These are phyloP conservation scores for Phytophthora sojae DNA, from an alignment of 352 stramenopile genomes.

Conservation along the genomic window DNA sequence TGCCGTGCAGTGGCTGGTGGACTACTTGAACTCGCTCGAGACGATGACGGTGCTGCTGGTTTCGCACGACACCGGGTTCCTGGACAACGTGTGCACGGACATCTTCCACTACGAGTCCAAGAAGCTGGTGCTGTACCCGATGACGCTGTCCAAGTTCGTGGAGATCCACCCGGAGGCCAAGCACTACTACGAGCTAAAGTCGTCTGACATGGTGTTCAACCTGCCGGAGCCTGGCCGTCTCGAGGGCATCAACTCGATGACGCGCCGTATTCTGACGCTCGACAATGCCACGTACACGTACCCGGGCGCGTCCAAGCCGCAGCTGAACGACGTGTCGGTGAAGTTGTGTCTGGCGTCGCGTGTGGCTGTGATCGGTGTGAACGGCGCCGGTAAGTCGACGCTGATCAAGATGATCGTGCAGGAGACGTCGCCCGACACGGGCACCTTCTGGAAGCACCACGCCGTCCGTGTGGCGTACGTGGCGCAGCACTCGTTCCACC, in stretches of 20 bases:
- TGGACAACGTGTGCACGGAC: slow-evolving; percentile 97
- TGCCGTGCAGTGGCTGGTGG: slow-evolving; percentile 97
- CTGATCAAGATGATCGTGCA: slow-evolving; percentile 96
- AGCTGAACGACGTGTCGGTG: slow-evolving; percentile 93
- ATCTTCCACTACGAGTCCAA: slow-evolving; percentile 97
- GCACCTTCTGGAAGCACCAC: slow-evolving; percentile 86
- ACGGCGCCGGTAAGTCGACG: slow-evolving; percentile 98
- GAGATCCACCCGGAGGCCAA: slow-evolving; percentile 92
- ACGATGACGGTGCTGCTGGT: slow-evolving; percentile 97
- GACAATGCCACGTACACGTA: slow-evolving; percentile 91
- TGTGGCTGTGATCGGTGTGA: slow-evolving; percentile 96
- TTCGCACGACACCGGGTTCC: slow-evolving; percentile 96
- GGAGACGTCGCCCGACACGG: slow-evolving; percentile 78
- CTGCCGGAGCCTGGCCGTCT: slow-evolving; percentile 92
- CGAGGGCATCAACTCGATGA: slow-evolving; percentile 92
- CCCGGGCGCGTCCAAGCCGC: slow-evolving; percentile 84
- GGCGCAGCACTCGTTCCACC: slow-evolving; percentile 97
- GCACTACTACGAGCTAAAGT: slow-evolving; percentile 93
- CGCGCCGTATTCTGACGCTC: slow-evolving; percentile 93
- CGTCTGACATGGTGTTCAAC: slow-evolving; percentile 85
- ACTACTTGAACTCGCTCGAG: slow-evolving; percentile 96
- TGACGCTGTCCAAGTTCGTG: slow-evolving; percentile 91
- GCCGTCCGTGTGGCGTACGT: slow-evolving; percentile 97
- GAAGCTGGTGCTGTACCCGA: slow-evolving; percentile 95
- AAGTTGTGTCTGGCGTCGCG: slow-evolving; percentile 96